Percentiles rank a stretch among this genome's conserved stretches.
Conservation (phyloP, 2,329 filamentous ascomycete species). For the Didymella lethalis region DNA sequence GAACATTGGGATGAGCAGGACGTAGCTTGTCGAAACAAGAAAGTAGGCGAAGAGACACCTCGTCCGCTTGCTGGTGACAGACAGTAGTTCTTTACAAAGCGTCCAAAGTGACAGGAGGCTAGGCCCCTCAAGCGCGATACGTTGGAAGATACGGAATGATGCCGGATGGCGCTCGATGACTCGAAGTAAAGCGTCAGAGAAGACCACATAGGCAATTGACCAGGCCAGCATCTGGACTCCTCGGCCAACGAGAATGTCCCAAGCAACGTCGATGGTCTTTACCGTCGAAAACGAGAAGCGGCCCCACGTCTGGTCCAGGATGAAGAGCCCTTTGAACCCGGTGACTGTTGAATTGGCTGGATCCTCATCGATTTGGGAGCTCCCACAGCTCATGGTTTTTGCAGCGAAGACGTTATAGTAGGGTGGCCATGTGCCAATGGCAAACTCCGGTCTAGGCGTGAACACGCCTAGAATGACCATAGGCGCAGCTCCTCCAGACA, state of each 20-base stretch:
- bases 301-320: slow-evolving; percentile 38
- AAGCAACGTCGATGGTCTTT: slow-evolving; percentile 48
- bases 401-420: slow-evolving; percentile 24
- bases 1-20: slow-evolving; percentile 44
- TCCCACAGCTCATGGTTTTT: slow-evolving; percentile 27
- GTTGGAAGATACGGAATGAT: slow-evolving; percentile 46
- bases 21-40: slow-evolving; percentile 40
- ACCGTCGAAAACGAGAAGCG: slow-evolving; percentile 40
- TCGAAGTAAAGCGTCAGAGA: slow-evolving; percentile 44
- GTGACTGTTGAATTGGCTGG: slow-evolving; percentile 28
- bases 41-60: slow-evolving; percentile 42
- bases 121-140: slow-evolving; percentile 41
- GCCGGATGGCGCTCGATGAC: slow-evolving; percentile 47
- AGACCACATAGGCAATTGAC: slow-evolving; percentile 43
- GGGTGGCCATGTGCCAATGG: background rate
- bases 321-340: slow-evolving; percentile 41
- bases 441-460: slow-evolving; percentile 3
- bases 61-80: slow-evolving; percentile 32
- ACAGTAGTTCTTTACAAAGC: slow-evolving; percentile 37
- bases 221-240: slow-evolving; percentile 45
- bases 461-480: slow-evolving; percentile 20
- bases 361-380: background rate
- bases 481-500: slow-evolving; percentile 19
- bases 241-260: slow-evolving; percentile 47
- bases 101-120: slow-evolving; percentile 35